Conservation (phyloP, 78 protist species). For the Ministeria vibrans region DNA sequence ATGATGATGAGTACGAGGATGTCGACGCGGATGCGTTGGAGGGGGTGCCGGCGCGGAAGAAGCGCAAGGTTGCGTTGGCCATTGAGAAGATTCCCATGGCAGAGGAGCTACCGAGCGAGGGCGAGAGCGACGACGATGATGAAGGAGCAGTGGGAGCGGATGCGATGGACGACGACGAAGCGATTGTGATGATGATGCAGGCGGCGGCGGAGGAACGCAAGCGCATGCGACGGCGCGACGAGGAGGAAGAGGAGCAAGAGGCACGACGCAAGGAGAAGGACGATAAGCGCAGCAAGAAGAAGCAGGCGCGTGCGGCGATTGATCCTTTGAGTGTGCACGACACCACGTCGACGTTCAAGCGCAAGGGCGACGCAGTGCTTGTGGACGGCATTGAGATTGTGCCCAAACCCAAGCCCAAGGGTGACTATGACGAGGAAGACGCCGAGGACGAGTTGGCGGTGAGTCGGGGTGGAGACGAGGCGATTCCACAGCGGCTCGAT, state of each 20-base stretch:
- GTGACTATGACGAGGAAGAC: not conserved
- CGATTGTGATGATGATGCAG: not conserved
- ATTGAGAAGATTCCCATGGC: not conserved
- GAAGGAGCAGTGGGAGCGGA: not conserved
- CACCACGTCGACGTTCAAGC: slow-evolving; percentile 5
- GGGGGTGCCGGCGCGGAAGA: not conserved
- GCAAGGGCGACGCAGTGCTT: not conserved
- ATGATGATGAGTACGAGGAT: not conserved
- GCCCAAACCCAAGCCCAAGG: not conserved
- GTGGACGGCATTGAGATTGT: slow-evolving; percentile 18
- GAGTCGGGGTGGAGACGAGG: not conserved
- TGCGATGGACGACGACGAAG: not conserved
- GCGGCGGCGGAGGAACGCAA: not conserved
- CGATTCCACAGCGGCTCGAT: not conserved
- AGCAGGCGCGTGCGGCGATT: not conserved
- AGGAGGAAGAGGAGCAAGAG: not conserved
- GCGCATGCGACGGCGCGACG: not conserved
- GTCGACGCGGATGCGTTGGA: not conserved
- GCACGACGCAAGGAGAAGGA: not conserved
- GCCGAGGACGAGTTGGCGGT: not conserved
- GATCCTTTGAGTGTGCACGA: not conserved
- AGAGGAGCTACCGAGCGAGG: not conserved
- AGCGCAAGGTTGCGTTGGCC: not conserved
- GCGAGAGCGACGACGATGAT: not conserved
- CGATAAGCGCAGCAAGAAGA: not conserved